Conservation (phyloP, 2,329 filamentous ascomycete species). For the Daldinia sp. region DNA sequence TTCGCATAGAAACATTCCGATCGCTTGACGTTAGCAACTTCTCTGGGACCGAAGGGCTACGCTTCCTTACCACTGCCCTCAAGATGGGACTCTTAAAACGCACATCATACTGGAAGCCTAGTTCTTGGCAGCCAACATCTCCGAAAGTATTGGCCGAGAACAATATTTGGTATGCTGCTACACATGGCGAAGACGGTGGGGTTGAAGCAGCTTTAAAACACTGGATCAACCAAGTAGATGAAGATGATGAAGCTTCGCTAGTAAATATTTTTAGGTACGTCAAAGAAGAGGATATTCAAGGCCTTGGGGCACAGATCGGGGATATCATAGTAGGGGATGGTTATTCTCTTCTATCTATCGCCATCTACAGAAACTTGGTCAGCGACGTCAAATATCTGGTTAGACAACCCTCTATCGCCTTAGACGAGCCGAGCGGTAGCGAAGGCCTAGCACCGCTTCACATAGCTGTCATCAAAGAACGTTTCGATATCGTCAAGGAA, state of each 20-base stretch:
- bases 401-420: neutral
- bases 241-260: neutral
- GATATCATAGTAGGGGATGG: neutral
- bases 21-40: neutral
- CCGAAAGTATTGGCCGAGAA: neutral
- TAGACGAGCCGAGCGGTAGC: neutral
- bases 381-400: neutral
- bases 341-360: neutral
- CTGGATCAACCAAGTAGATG: neutral
- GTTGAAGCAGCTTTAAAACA: neutral
- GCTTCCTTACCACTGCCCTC: neutral
- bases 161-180: neutral
- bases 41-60: neutral
- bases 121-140: neutral
- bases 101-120: neutral
- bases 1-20: neutral
- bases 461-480: neutral
- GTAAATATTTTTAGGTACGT: neutral
- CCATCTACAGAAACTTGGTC: neutral
- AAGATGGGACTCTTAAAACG: neutral
- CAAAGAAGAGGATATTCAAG: neutral
- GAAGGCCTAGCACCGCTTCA: neutral
- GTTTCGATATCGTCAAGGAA: neutral
- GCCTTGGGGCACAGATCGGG: neutral
- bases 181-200: neutral